Evolutionary conservation across 768 basidiomycete species (phyloP).

Genomic region (Suillus hirtellus): DNA sequence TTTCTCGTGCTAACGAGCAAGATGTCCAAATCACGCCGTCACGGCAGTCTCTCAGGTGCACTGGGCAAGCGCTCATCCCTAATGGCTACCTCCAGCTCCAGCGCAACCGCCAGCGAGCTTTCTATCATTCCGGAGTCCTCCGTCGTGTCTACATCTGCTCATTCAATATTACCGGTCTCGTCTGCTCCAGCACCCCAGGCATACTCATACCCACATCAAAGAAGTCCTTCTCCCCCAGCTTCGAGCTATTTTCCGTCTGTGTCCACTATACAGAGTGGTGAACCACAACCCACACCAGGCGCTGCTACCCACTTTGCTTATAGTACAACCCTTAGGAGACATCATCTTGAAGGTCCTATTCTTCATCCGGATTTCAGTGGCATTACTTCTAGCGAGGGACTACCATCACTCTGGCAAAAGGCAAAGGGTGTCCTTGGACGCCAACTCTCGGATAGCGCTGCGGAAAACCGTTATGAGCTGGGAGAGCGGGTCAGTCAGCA

Average conservation of each 20-base stretch:
- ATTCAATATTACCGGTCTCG: conserved; percentile 18
- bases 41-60: conserved; percentile 10
- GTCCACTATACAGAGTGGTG: conserved; percentile 45
- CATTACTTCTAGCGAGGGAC: conserved; percentile 37
- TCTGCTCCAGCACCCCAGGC: conserved; percentile 12
- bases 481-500: conserved; percentile 19
- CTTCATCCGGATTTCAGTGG: conserved; percentile 46
- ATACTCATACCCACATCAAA: conserved; percentile 22
- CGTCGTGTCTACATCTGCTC: conserved; percentile 25
- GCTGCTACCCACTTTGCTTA: conserved; percentile 79
- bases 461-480: conserved; percentile 43
- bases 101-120: conserved; percentile 19
- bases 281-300: conserved; percentile 59
- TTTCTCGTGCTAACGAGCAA: neutral
- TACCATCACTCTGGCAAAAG: conserved; percentile 47
- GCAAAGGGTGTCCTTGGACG: conserved; percentile 34
- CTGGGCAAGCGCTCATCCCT: conserved; percentile 22
- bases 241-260: conserved; percentile 76
- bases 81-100: conserved; percentile 14
- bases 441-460: conserved; percentile 18
- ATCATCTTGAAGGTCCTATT: conserved; percentile 49
- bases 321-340: conserved; percentile 76
- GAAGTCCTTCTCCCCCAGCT: conserved; percentile 68
- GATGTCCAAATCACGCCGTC: conserved; percentile 33
- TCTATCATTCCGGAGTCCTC: conserved; percentile 18